These are phyloP conservation scores for Yamadazyma sp. DNA, from an alignment of 805 yeast genomes.

Conservation along the genomic window DNA sequence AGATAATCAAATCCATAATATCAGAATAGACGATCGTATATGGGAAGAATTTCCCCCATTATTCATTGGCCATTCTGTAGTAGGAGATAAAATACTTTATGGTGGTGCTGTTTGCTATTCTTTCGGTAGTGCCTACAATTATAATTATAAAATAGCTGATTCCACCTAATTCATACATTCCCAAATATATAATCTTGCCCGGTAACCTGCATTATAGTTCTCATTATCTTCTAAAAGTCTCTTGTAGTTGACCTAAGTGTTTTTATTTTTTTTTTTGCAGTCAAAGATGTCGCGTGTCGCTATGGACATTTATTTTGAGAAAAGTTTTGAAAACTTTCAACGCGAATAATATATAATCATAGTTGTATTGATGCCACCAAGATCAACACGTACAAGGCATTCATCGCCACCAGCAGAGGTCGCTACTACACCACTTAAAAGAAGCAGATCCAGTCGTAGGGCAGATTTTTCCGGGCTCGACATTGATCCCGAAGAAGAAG, in stretches of 20 bases:
- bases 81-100: slow-evolving; percentile 16
- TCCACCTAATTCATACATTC: too few species aligned
- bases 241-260: too few species aligned
- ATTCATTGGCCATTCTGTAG: slow-evolving; percentile 52
- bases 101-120: slow-evolving; percentile 86
- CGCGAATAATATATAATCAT: neutral
- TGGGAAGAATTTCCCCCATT: slow-evolving; percentile 47
- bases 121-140: slow-evolving; percentile 53
- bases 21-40: slow-evolving; percentile 8
- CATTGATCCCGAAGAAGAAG: slow-evolving; percentile 16
- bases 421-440: slow-evolving; percentile 1
- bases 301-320: neutral
- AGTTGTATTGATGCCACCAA: slow-evolving; percentile 8
- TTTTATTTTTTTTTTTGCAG: too few species aligned
- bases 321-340: neutral
- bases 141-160: slow-evolving; percentile 8
- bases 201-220: too few species aligned
- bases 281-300: too few species aligned
- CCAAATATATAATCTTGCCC: too few species aligned
- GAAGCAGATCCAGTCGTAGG: slow-evolving; percentile 8
- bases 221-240: too few species aligned
- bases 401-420: neutral
- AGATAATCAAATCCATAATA: neutral
- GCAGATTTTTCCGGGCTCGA: slow-evolving; percentile 17
- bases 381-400: slow-evolving; percentile 3